A percentile compares a stretch with the other conserved stretches of the same genome.
These are phyloP conservation scores for Lactarius deliciosus DNA, from an alignment of 768 basidiomycete species.

Conservation along the genomic window DNA sequence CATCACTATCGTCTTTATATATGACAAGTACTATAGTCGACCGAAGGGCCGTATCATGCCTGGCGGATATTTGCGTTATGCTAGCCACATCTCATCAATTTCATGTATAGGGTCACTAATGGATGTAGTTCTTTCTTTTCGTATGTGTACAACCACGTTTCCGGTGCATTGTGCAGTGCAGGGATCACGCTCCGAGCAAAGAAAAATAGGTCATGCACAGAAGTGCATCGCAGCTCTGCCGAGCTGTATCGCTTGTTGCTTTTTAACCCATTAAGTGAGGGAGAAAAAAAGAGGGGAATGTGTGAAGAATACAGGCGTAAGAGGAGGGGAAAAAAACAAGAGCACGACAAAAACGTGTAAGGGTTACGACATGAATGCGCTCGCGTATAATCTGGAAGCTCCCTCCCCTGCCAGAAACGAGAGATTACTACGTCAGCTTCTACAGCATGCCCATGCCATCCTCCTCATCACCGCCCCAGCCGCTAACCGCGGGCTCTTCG, in stretches of 20 bases:
- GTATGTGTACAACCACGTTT: background rate
- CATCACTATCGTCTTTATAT: background rate
- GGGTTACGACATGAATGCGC: background rate
- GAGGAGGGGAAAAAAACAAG: slow-evolving; percentile 4
- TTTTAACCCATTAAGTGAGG: slow-evolving; percentile 19
- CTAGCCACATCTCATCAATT: background rate
- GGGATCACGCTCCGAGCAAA: background rate
- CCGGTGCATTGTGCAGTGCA: background rate
- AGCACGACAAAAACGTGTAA: background rate
- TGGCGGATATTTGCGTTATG: background rate
- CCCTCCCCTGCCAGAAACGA: background rate
- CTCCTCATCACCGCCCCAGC: slow-evolving; percentile 69
- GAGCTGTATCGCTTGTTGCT: slow-evolving; percentile 20
- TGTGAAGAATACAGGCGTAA: background rate
- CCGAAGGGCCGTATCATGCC: background rate
- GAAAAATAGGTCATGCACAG: background rate
- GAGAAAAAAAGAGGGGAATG: no score
- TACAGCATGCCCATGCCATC: slow-evolving; percentile 73
- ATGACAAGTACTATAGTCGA: background rate
- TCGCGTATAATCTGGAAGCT: background rate
- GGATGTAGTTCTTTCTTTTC: no score
- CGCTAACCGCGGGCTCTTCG: slow-evolving; percentile 47
- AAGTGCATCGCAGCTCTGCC: slow-evolving; percentile 19
- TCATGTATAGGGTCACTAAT: background rate
- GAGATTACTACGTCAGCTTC: slow-evolving; percentile 19